These are phyloP conservation scores for Cyphellophora europaea DNA, from an alignment of 2,329 filamentous ascomycete species.

Conservation along the genomic window DNA sequence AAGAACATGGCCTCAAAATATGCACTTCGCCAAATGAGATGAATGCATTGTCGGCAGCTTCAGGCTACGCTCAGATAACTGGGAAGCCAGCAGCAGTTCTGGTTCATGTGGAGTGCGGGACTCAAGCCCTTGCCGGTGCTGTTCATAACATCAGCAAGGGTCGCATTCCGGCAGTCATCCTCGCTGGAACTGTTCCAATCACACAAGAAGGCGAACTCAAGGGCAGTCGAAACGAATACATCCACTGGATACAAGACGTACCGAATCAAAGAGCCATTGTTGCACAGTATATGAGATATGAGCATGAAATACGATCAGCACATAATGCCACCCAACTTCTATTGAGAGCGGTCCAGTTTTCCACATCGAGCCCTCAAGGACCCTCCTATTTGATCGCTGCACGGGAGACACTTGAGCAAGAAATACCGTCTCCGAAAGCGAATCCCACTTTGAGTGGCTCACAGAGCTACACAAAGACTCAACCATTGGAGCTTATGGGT, in stretches of 20 bases:
- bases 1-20: too few relatives aligned
- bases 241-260: conserved; percentile 36
- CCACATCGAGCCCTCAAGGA: conserved; percentile 14
- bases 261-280: conserved; percentile 32
- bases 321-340: conserved; percentile 22
- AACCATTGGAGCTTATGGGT: conserved; percentile 57
- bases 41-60: too few relatives aligned
- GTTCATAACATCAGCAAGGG: conserved; percentile 23
- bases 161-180: conserved; percentile 27
- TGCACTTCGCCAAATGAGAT: too few relatives aligned
- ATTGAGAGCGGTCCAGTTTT: conserved; percentile 20
- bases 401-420: conserved; percentile 20
- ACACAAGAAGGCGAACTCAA: conserved; percentile 35
- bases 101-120: conserved; percentile 23
- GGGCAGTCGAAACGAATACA: conserved; percentile 26
- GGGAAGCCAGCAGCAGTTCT: conserved; percentile 18
- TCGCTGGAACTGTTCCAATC: conserved; percentile 35
- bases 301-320: conserved; percentile 21
- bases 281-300: conserved; percentile 23
- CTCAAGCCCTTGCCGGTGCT: conserved; percentile 19
- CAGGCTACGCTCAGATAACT: conserved; percentile 8
- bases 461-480: conserved; percentile 60
- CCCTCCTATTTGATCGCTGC: conserved; percentile 21
- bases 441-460: conserved; percentile 13
- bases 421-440: conserved; percentile 11